Evolutionary conservation across 2,329 filamentous ascomycete species (phyloP), one percentile per base, ranked within the genome.

Genomic region (Aspergillus novofumigatus): DNA sequence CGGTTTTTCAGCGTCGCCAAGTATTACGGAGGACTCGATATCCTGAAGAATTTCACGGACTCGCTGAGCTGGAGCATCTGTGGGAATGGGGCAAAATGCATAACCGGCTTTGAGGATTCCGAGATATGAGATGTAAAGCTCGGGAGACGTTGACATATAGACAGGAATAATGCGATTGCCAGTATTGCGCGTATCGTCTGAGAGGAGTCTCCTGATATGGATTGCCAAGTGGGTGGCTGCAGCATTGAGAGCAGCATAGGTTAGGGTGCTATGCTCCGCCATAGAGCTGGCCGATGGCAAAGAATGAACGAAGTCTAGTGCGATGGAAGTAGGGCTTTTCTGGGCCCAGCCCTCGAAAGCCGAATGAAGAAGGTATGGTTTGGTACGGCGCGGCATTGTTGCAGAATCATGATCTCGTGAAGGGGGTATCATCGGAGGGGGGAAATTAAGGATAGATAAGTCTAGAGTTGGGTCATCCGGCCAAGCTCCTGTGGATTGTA

Each of bases 61-160:
- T 41, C 71, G 62, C 38, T 69, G 66, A 10, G 49, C 49, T 2
- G 74, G 73, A 0, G 67, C 70, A 49, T 76, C 73, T 29, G 71
- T 63, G 0, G 73, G 70, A n/a, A 76, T 63, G 1, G 74, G 74
- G 49, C 65, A 76, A 54, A 76, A 75, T 8, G 72, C 70, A 35
- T 66, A 57, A 23, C 72, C 73, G 14, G 72, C 68, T 56, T 75
- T 75, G 14, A 76, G 61, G 56, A 67, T 59, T 21, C 62, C 73
- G 7, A 76, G 66, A 51, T 75, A 76, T 14, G 70, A 67, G 25
- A 73, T 66, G 54, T 76, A 76, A 3, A 76, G 66, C 58, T 75
- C 74, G 0, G 72, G 72, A 7, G 66, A 69, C n/a, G 67, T 68
- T 35, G 66, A 49, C 65, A 70, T 68, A 49, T 68, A 62, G 29